Base-by-base conservation (phyloP, 495 filamentous ascomycete genomes). In the Neurospora tetrasperma region DNA sequence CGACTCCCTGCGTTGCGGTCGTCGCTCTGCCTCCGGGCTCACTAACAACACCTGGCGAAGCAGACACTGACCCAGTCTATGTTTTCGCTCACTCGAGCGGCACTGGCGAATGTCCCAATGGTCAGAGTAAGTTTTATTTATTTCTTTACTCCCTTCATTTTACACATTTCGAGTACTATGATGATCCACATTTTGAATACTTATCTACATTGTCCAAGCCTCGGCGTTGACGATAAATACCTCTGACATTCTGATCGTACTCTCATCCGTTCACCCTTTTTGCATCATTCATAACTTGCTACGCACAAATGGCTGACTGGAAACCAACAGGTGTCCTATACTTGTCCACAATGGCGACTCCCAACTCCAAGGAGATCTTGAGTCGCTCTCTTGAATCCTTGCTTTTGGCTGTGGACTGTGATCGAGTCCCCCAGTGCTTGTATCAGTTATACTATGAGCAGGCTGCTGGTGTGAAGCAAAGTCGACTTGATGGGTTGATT, bases 171-270 rank as follows among this genome's bases (percentile, higher is more conserved):
- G 70, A 76, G 76, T 82, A 81, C 84, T 83, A 86, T 86, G 83
- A 94, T 94, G 94, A 97, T 94, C 89, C 91, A 84, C 85, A 86
- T 79, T 80, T 84, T 84, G 89, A 94, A 94, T 91, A 95, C 93
- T 97, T 98, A 97, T 96, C 94, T 98, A 98, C 94, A 97, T 97
- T 97, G 92, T 90, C 94, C 93, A 92, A 89, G 83, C 82, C 89
- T 87, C 82, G 84, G 80, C 82, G 84, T 89, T 95, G 93, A 94
- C 89, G 92, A 93, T 86, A 89, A 86, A 89, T 87, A 91, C 89
- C 89, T 93, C 89, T 92, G 90, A 93, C 90, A 93, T 89, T 86
- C 94, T 97, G 94, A 97, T 89, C 27, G 78, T 80, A 81, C 78
- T 85, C 83, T 73, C 46, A 66, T 71, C 77, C 73, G 76, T 78